Evolutionary conservation across 352 stramenopile genomes (phyloP), one percentile per base, ranked within the genome.

Genomic region (Globisporangium cederbergense): DNA sequence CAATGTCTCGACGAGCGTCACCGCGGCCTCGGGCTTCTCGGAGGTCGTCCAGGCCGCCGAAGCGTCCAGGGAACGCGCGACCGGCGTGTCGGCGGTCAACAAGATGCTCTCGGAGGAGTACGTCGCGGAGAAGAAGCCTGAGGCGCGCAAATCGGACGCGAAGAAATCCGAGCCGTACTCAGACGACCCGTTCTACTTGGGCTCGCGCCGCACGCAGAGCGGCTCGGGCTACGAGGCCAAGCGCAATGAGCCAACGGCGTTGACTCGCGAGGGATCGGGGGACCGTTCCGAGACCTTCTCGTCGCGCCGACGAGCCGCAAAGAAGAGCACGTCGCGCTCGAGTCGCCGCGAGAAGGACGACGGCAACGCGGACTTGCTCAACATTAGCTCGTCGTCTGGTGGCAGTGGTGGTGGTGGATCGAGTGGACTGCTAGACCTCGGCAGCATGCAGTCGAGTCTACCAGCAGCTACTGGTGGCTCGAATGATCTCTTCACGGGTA

Each of bases 41-140:
- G 75, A 88, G 0, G 83, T 74, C 1, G 75, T 91, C 51, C 78
- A 75, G 13, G 86, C 86, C n/a, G 81, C 80, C 0, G 79, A 95
- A 38, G 79, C 75, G 0, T 89, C 81, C 14, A 81, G 79, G 20
- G 86, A 93, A 42, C 74, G 79, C 20, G 74, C 79, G 10, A 87
- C 76, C 8, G 84, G 84, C 34, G 76, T 89, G 60, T 71, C 78
- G 25, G 83, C 84, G 10, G 86, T 81, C 20, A 93, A 93, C 70
- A 88, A 90, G 63, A 77, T 95, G 67, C 70, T 95, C 25, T 73
- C 79, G 8, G 84, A 95, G 69, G 86, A 93, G 30, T 95, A 91
- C 58, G 76, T 90, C 2, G 71, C 73, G 16, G 83, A 89, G 64
- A 72, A 76, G 59, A 77, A 81, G 34, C 16, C 56, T 4, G 56